Evolutionary conservation across 2,329 filamentous ascomycete genomes (phyloP).

Genomic region (Ascochyta lentis): DNA sequence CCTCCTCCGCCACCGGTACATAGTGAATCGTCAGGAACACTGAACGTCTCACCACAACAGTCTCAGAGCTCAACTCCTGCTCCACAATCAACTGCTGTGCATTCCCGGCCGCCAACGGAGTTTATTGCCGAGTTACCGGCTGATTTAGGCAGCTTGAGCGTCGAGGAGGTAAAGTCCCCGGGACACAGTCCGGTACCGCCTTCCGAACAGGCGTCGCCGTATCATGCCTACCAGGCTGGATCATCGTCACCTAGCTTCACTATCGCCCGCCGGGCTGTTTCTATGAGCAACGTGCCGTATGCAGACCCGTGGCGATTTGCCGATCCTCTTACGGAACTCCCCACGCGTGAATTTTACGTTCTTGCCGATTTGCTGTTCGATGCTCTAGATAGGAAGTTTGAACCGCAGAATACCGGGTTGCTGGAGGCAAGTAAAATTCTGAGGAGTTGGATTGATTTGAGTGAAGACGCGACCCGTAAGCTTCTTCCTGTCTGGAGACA

Average conservation of each 20-base stretch:
- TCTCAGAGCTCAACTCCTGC: constrained; percentile 22
- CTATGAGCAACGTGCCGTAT: constrained; percentile 33
- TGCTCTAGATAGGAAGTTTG: constrained; percentile 41
- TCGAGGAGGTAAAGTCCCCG: constrained; percentile 26
- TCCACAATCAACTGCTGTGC: constrained; percentile 12
- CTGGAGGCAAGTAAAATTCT: constrained; percentile 45
- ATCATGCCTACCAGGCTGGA: constrained; percentile 37
- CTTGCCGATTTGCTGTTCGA: constrained; percentile 47
- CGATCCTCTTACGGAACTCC: constrained; percentile 40
- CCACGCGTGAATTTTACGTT: constrained; percentile 46
- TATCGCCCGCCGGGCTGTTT: constrained; percentile 39
- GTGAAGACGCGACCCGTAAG: constrained; percentile 36
- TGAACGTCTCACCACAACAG: constrained; percentile 17
- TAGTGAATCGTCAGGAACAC: constrained; percentile 16
- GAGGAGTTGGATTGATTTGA: constrained; percentile 39
- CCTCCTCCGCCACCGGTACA: constrained; percentile 24
- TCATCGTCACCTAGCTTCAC: constrained; percentile 33
- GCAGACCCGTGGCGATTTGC: constrained; percentile 47
- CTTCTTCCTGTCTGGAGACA: neutral
- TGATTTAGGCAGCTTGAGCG: constrained; percentile 37
- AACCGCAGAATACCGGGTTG: constrained; percentile 44
- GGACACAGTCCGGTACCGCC: constrained; percentile 5
- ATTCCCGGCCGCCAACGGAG: constrained; percentile 25
- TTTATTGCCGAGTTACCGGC: constrained; percentile 47
- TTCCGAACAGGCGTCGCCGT: constrained; percentile 21